These are phyloP conservation scores for Cladophialophora chaetospira DNA, from an alignment of 2,329 filamentous ascomycete genomes.

Conservation along the genomic window DNA sequence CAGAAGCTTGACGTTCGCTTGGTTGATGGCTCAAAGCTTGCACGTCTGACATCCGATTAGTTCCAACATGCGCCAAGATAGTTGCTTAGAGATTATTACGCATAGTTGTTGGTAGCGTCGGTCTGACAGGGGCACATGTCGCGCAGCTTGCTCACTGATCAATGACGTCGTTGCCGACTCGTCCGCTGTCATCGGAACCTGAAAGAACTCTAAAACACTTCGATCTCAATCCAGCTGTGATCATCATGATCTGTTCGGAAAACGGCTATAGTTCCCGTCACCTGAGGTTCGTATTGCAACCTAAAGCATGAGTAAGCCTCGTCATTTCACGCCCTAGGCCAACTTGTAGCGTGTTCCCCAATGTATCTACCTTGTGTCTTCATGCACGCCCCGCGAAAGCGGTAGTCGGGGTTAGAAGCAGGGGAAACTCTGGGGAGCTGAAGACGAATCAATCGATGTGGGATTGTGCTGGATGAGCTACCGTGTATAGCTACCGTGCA, in stretches of 20 bases:
- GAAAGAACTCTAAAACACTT: not conserved
- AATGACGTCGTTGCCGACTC: not conserved
- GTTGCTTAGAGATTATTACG: too few relatives aligned
- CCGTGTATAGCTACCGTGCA: too few relatives aligned
- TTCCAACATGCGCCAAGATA: too few relatives aligned
- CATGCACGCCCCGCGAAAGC: too few relatives aligned
- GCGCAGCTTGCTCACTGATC: not conserved
- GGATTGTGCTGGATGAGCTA: too few relatives aligned
- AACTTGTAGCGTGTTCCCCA: too few relatives aligned
- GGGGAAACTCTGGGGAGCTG: too few relatives aligned
- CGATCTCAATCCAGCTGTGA: slow-evolving; percentile 6
- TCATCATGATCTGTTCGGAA: slow-evolving; percentile 6
- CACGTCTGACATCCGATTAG: not conserved
- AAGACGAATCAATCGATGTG: too few relatives aligned
- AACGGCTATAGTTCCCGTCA: not conserved
- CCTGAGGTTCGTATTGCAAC: not conserved
- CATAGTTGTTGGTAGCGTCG: too few relatives aligned
- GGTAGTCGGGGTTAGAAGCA: too few relatives aligned
- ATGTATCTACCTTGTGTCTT: too few relatives aligned
- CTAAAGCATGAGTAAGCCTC: not conserved
- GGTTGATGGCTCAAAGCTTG: not conserved
- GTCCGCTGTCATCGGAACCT: not conserved
- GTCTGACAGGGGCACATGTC: too few relatives aligned
- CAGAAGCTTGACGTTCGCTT: not conserved
- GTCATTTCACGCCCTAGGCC: not conserved